A percentile compares a stretch with the other conserved stretches of the same genome.
phyloP scores from a whole-genome alignment of 805 yeast genomes.

The Jamesozyma piceae region DNA sequence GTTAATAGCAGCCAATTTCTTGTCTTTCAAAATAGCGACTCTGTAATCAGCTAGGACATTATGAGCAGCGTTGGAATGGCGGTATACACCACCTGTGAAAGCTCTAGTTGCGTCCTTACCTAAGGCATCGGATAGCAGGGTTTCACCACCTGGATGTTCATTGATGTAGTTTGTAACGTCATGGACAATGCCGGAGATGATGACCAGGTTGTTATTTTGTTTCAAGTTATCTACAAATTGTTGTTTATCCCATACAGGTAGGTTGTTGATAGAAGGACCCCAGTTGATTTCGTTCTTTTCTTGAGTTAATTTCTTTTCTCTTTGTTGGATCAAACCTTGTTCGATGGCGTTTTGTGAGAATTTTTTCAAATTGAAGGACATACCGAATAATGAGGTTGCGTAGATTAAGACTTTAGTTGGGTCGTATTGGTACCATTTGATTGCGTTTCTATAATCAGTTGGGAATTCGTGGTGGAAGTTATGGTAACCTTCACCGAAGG shows the following conservation, averaged over 20 bases:
- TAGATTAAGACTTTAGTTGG: constrained; percentile 66
- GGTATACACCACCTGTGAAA: constrained; percentile 78
- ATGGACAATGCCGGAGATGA: constrained; percentile 73
- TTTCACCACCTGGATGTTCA: constrained; percentile 82
- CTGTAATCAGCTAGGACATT: constrained; percentile 75
- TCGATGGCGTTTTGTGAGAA: constrained; percentile 74
- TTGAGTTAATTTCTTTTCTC: constrained; percentile 67
- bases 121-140: constrained; percentile 56
- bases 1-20: constrained; percentile 46
- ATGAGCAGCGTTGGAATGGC: constrained; percentile 81
- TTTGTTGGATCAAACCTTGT: constrained; percentile 75
- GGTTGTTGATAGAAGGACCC: constrained; percentile 58
- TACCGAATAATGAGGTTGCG: constrained; percentile 50
- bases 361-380: constrained; percentile 64
- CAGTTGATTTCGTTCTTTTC: constrained; percentile 55
- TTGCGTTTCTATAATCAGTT: constrained; percentile 78
- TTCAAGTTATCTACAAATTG: constrained; percentile 46
- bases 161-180: constrained; percentile 58
- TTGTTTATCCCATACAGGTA: constrained; percentile 67
- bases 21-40: constrained; percentile 67
- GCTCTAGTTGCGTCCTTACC: constrained; percentile 81
- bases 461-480: constrained; percentile 90
- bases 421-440: constrained; percentile 81
- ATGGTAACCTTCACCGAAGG: constrained; percentile 85
- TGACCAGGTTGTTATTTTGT: constrained; percentile 49